A percentile compares a stretch with the other conserved stretches of the same genome.
phyloP scores from a whole-genome alignment of 768 basidiomycete species.

The Pisolithus orientalis region DNA sequence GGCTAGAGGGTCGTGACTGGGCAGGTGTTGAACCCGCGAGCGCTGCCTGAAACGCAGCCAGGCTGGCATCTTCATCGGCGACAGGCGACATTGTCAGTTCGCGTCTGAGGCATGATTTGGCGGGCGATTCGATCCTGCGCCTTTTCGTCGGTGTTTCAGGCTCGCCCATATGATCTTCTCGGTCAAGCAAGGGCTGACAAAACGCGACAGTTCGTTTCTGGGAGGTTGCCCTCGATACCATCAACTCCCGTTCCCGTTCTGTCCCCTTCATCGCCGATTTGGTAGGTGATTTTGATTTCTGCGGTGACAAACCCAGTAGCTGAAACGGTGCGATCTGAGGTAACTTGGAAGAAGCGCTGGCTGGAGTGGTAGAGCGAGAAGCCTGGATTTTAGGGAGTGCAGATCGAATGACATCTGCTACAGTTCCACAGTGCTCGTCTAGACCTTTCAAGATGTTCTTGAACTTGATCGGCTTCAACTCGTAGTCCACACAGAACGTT shows the following conservation, averaged over 20 bases:
- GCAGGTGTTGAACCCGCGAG: constrained; percentile 1
- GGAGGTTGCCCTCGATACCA: constrained; percentile 28
- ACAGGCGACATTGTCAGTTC: neutral
- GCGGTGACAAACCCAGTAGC: constrained; percentile 5
- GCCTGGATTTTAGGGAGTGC: constrained; percentile 4
- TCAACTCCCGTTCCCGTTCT: constrained; percentile 10
- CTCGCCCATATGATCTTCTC: constrained; percentile 20
- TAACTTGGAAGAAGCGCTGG: neutral
- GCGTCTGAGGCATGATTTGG: constrained; percentile 2
- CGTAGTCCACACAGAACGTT: constrained; percentile 6
- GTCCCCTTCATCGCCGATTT: constrained; percentile 14
- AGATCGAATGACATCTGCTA: too few species aligned
- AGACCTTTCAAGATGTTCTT: too few species aligned
- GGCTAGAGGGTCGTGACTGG: neutral
- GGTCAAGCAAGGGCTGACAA: constrained; percentile 6
- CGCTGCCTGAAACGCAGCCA: constrained; percentile 15
- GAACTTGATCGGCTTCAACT: too few species aligned
- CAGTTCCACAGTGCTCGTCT: too few species aligned
- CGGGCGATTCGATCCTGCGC: constrained; percentile 24
- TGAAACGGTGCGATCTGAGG: neutral
- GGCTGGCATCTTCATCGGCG: neutral
- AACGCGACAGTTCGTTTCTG: constrained; percentile 30
- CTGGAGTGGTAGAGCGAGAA: neutral
- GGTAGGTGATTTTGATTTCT: constrained; percentile 10
- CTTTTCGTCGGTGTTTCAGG: constrained; percentile 41